Evolutionary conservation across 352 stramenopile genomes (phyloP), one percentile per base, ranked within the genome.

Genomic region (Achlya hypogyna): DNA sequence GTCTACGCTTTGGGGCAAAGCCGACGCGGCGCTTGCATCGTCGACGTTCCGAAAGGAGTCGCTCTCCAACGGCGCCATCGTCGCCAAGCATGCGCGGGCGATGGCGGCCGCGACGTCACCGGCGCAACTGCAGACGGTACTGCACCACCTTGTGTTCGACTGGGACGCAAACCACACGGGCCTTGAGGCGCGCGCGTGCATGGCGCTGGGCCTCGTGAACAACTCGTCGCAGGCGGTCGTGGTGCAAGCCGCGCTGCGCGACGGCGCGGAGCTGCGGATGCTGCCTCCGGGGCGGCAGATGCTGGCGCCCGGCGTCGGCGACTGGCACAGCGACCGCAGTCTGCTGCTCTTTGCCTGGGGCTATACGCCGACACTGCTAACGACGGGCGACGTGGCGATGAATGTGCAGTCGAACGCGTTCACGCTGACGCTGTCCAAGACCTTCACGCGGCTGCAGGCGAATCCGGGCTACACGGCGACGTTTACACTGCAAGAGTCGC

Each of bases 121-220:
- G 34, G 69, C 75, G 0, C 70, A 88, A 51, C 88, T 91, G 51
- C 49, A 88, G 49, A 71, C 78, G 20, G 78, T 89, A 53, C 65
- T 91, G 31, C 75, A 82, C 12, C 86, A 94, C 51, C 70, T 94
- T 9, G 83, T 93, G 4, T 94, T 85, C 63, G 84, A 93, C 59
- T 93, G 84, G 83, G 83, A 94, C 58, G 83, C 81, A 40, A 92
- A 94, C 69, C 86, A 94, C 65, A 91, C 80, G 1, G 85, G 85
- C 0, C 70, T 93, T 0, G 85, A 88, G 40, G 85, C 85, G 8
- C 81, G 85, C 45, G 83, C 79, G 6, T 93, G 85, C 59, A 79
- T 93, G 8, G 85, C 73, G 8, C 71, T 94, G 22, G 86, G 76
- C 0, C 70, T 94, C 59, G 64, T 91, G 34, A 93, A 92, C 69